These are phyloP conservation scores for Scleromitrula shiraiana DNA, from an alignment of 2,329 filamentous ascomycete genomes.

Conservation along the genomic window DNA sequence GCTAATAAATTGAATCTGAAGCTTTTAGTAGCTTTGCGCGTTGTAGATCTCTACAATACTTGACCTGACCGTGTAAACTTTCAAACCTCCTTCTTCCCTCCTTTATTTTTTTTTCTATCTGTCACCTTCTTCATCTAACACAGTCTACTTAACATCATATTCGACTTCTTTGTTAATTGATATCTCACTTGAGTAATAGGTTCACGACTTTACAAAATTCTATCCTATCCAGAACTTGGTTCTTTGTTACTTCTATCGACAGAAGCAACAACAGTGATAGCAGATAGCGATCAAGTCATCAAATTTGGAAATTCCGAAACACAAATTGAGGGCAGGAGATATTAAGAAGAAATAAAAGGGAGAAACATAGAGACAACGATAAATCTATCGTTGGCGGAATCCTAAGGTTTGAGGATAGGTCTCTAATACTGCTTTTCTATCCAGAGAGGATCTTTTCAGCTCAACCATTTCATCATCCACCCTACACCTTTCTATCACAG, in stretches of 20 bases:
- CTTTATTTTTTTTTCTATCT: not conserved
- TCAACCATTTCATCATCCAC: constrained; percentile 25
- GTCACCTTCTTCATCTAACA: too few species aligned
- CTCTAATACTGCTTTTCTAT: constrained; percentile 29
- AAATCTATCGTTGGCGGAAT: constrained; percentile 21
- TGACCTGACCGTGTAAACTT: too few species aligned
- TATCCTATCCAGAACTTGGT: too few species aligned
- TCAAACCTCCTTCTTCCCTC: not conserved
- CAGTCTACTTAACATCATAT: too few species aligned
- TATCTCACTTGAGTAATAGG: too few species aligned
- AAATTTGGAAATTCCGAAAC: not conserved
- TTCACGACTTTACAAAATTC: too few species aligned
- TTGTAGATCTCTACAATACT: not conserved
- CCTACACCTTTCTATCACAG: constrained; percentile 4
- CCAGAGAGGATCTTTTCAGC: constrained; percentile 23
- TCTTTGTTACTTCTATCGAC: too few species aligned
- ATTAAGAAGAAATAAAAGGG: not conserved
- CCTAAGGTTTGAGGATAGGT: constrained; percentile 32
- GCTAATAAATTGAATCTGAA: not conserved
- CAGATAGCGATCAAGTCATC: not conserved
- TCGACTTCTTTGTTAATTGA: too few species aligned
- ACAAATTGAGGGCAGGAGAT: not conserved
- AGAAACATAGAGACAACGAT: constrained; percentile 12
- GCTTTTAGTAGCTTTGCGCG: not conserved
- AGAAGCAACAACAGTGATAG: too few species aligned